phyloP scores from a whole-genome alignment of 495 filamentous ascomycete species.

The Podospora bellae-mahoneyi region DNA sequence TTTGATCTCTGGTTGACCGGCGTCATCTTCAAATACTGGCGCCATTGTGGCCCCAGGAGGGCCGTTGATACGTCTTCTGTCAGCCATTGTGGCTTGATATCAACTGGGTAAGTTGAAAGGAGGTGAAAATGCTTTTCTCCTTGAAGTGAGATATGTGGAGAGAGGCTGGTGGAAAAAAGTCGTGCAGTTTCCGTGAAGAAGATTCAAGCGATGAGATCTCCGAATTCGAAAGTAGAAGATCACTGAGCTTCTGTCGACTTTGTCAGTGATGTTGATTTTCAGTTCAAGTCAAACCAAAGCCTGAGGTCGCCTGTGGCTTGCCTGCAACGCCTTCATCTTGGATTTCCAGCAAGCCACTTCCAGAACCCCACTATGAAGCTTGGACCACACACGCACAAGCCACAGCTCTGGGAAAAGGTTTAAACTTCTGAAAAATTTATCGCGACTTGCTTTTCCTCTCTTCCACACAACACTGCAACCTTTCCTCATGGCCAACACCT shows the following conservation, averaged over 20 bases:
- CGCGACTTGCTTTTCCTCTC: constrained; percentile 12
- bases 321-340: neutral
- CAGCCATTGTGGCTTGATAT: constrained; percentile 55
- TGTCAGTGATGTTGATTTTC: neutral
- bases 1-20: constrained; percentile 38
- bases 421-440: constrained; percentile 21
- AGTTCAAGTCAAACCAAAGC: neutral
- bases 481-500: neutral
- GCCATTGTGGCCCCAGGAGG: constrained; percentile 73
- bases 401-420: constrained; percentile 6
- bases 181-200: neutral
- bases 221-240: neutral
- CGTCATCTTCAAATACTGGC: constrained; percentile 59
- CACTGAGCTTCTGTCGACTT: neutral
- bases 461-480: constrained; percentile 5
- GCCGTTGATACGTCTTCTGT: constrained; percentile 88
- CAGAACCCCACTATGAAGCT: neutral
- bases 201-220: neutral
- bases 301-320: neutral
- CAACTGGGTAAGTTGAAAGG: neutral
- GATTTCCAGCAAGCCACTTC: neutral
- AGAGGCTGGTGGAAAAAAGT: neutral
- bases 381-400: constrained; percentile 10
- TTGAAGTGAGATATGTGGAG: neutral
- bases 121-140: neutral